These are phyloP conservation scores for Medicago ruthenica DNA, from an alignment of 306 rosid genomes.

Conservation along the genomic window DNA sequence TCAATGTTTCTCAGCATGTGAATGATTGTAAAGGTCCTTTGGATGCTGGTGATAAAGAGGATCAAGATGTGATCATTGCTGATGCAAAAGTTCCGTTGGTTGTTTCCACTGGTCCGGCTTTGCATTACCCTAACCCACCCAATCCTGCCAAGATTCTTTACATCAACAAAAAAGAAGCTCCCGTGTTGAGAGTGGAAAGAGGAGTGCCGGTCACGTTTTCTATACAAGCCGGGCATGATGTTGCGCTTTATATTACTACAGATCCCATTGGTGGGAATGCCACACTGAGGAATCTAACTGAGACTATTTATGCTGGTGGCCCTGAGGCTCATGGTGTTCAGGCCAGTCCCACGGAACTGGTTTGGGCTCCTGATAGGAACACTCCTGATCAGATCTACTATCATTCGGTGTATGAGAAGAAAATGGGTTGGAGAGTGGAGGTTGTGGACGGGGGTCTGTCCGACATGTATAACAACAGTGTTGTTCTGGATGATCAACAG, in stretches of 20 bases:
- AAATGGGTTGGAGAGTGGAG: slow-evolving; percentile 95
- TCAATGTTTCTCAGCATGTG: slow-evolving; percentile 69
- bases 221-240: slow-evolving; percentile 85
- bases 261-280: slow-evolving; percentile 93
- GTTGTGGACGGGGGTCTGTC: slow-evolving; percentile 95
- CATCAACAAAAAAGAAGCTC: slow-evolving; percentile 93
- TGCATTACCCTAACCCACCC: slow-evolving; percentile 86
- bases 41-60: slow-evolving; percentile 84
- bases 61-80: slow-evolving; percentile 76
- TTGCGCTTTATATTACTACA: slow-evolving; percentile 79
- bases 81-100: slow-evolving; percentile 76
- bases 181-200: slow-evolving; percentile 85
- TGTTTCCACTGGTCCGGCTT: slow-evolving; percentile 63
- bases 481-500: slow-evolving; percentile 89
- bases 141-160: slow-evolving; percentile 77
- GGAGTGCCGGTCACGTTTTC: slow-evolving; percentile 88
- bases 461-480: slow-evolving; percentile 93
- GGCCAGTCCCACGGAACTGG: slow-evolving; percentile 78
- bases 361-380: slow-evolving; percentile 86
- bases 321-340: slow-evolving; percentile 81
- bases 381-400: slow-evolving; percentile 80
- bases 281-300: slow-evolving; percentile 71
- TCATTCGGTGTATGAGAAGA: slow-evolving; percentile 73
- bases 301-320: slow-evolving; percentile 87
- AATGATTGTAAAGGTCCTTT: slow-evolving; percentile 86